A percentile compares a stretch with the other conserved stretches of the same genome.
phyloP scores from a whole-genome alignment of 768 basidiomycete species.

The Hygrophoropsis aurantiaca region DNA sequence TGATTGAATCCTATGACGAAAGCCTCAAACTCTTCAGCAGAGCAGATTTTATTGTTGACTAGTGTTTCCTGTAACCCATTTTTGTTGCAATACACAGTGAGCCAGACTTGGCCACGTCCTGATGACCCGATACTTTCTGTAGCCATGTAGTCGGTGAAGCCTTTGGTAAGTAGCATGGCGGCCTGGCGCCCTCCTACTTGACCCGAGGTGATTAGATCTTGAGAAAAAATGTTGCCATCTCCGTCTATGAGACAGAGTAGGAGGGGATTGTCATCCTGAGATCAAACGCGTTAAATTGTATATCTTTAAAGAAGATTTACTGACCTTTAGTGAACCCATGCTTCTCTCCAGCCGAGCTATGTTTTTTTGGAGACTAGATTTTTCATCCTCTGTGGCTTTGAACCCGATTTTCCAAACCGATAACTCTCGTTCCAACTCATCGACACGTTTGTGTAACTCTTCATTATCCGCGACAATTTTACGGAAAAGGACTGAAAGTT shows the following conservation, averaged over 20 bases:
- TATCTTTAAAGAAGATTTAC: slow-evolving; percentile 7
- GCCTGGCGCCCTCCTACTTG: slow-evolving; percentile 36
- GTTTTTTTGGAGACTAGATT: slow-evolving; percentile 24
- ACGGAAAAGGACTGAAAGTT: slow-evolving; percentile 27
- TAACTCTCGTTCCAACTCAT: slow-evolving; percentile 40
- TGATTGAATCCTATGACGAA: slow-evolving; percentile 40
- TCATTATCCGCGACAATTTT: slow-evolving; percentile 31
- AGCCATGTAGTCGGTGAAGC: slow-evolving; percentile 32
- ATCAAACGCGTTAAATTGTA: background rate
- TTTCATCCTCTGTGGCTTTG: slow-evolving; percentile 33
- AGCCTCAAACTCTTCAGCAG: slow-evolving; percentile 32
- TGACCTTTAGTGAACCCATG: slow-evolving; percentile 31
- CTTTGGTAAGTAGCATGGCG: slow-evolving; percentile 33
- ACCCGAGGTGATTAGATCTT: slow-evolving; percentile 30
- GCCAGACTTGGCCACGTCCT: slow-evolving; percentile 33
- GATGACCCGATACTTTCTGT: slow-evolving; percentile 21
- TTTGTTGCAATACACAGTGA: slow-evolving; percentile 39
- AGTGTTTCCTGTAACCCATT: slow-evolving; percentile 33
- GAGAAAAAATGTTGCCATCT: slow-evolving; percentile 39
- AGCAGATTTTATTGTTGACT: slow-evolving; percentile 27
- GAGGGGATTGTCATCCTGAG: slow-evolving; percentile 40
- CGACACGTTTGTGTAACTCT: slow-evolving; percentile 27
- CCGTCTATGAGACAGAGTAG: slow-evolving; percentile 39
- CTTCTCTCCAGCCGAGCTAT: slow-evolving; percentile 29
- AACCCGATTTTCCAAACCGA: slow-evolving; percentile 40